phyloP scores from a whole-genome alignment of 331 rosid species.

The Prunus yedoensis region DNA sequence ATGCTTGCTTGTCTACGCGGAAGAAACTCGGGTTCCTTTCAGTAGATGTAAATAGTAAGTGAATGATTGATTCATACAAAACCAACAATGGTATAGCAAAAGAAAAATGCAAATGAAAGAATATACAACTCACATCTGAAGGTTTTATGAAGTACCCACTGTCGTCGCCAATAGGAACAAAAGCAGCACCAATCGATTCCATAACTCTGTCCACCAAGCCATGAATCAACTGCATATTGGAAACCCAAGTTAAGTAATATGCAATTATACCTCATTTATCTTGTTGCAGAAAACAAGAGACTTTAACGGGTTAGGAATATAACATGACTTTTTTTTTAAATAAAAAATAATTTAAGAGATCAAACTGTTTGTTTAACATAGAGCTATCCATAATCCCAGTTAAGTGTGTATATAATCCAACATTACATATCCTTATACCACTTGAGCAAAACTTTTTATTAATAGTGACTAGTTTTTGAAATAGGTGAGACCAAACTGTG shows the following conservation, averaged over 20 bases:
- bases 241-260: not conserved
- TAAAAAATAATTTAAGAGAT: no score
- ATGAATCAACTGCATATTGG: conserved; percentile 70
- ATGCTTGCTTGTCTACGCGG: conserved; percentile 78
- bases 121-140: conserved; percentile 60
- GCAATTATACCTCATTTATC: not conserved
- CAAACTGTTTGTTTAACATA: not conserved
- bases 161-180: conserved; percentile 58
- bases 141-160: conserved; percentile 58
- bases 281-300: no score
- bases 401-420: no score
- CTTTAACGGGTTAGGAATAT: no score
- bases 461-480: no score
- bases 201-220: conserved; percentile 89
- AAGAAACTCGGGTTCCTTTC: conserved; percentile 94
- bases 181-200: conserved; percentile 70
- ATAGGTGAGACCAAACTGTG: not conserved
- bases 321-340: no score
- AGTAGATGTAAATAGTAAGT: conserved; percentile 22
- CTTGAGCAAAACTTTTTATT: no score
- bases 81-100: not conserved
- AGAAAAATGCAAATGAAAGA: conserved; percentile 10
- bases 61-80: not conserved
- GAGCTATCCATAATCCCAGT: not conserved
- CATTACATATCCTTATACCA: no score